These are phyloP conservation scores for Rhodosporidiobolus odoratus DNA, from an alignment of 768 basidiomycete species.

Conservation along the genomic window DNA sequence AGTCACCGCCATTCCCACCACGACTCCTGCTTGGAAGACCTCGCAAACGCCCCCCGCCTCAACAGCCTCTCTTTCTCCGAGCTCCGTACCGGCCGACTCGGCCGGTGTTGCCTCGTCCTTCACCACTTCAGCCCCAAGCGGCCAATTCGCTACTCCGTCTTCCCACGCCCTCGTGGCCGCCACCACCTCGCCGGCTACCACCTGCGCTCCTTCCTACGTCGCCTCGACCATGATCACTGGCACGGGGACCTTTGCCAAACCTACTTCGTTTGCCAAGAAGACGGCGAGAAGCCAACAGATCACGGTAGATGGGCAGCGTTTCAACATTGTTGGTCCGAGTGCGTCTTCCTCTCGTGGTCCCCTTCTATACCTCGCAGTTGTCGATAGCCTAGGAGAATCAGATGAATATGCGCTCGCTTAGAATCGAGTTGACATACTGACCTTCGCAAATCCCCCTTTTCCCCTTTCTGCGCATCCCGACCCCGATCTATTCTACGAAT, in stretches of 20 bases:
- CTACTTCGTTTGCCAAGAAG: constrained; percentile 18
- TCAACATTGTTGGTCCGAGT: constrained; percentile 30
- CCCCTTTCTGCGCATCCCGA: neutral
- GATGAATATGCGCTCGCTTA: no score
- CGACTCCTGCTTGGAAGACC: constrained; percentile 2
- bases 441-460: neutral
- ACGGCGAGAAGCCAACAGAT: no score
- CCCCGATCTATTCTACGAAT: neutral
- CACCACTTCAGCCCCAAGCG: neutral
- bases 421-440: neutral
- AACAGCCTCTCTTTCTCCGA: neutral
- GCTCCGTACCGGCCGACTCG: neutral
- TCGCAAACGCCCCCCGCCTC: neutral
- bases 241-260: constrained; percentile 29
- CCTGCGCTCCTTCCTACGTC: constrained; percentile 19
- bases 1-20: constrained; percentile 5
- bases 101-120: neutral
- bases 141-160: neutral
- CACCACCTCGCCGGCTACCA: neutral
- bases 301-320: neutral
- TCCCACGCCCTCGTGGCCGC: constrained; percentile 13
- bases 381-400: no score
- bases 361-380: no score
- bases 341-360: constrained; percentile 10
- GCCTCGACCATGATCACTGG: constrained; percentile 19